A percentile compares a stretch with the other conserved stretches of the same genome.
These are phyloP conservation scores for Voacanga thouarsii DNA, from an alignment of 257 asterid species.

Conservation along the genomic window DNA sequence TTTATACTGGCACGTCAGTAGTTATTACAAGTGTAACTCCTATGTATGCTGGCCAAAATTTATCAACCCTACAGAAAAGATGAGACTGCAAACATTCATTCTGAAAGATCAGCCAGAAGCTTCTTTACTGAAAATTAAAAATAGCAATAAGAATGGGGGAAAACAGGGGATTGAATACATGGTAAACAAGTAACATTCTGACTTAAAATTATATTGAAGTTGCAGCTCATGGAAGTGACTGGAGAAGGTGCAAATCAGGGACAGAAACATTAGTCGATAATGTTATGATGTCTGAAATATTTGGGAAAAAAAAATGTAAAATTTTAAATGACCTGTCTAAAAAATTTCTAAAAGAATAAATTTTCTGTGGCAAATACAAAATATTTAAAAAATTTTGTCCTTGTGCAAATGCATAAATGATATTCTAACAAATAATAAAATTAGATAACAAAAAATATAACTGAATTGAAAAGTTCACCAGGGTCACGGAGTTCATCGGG, in stretches of 20 bases:
- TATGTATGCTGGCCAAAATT: neutral
- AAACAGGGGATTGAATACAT: neutral
- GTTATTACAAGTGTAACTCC: neutral
- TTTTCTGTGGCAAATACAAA: too few relatives aligned
- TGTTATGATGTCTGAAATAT: too few relatives aligned
- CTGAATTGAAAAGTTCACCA: slow-evolving; percentile 44
- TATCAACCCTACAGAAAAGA: neutral
- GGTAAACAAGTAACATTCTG: neutral
- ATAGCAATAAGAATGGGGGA: neutral
- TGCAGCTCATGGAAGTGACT: neutral
- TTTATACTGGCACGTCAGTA: neutral
- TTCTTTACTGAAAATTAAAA: neutral
- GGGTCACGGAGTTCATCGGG: slow-evolving; percentile 99
- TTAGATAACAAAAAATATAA: neutral
- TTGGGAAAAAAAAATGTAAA: too few relatives aligned
- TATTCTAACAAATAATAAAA: neutral
- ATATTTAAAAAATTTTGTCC: too few relatives aligned
- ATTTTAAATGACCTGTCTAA: too few relatives aligned
- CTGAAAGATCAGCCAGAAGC: neutral
- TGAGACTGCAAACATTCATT: neutral
- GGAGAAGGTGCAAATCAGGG: neutral
- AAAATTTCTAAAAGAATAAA: too few relatives aligned
- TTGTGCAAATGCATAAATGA: neutral
- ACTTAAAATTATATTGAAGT: neutral
- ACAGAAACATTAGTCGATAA: too few relatives aligned